Evolutionary conservation across 768 basidiomycete genomes (phyloP).

Genomic region (Suillus hirtellus): DNA sequence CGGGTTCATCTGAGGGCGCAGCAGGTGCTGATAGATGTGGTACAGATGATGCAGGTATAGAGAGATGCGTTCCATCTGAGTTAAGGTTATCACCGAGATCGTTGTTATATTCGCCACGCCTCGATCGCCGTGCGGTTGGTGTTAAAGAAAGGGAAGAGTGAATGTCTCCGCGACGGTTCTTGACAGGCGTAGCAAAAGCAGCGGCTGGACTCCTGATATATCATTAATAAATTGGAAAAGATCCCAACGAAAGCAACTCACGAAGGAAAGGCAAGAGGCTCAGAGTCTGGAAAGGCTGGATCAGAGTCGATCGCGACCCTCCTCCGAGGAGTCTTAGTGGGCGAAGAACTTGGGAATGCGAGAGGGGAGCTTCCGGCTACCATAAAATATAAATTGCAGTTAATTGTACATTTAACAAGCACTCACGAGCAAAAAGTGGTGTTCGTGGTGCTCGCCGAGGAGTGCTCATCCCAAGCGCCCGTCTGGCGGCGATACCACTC

Average conservation of each 20-base stretch:
- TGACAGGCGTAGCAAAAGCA: slow-evolving; percentile 55
- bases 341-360: slow-evolving; percentile 64
- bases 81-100: slow-evolving; percentile 45
- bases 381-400: slow-evolving; percentile 10
- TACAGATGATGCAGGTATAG: slow-evolving; percentile 57
- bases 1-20: slow-evolving; percentile 68
- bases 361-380: slow-evolving; percentile 60
- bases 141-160: slow-evolving; percentile 75
- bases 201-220: slow-evolving; percentile 49
- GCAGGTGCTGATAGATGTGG: slow-evolving; percentile 60
- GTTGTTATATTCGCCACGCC: slow-evolving; percentile 32
- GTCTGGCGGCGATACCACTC: slow-evolving; percentile 46
- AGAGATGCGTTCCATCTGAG: slow-evolving; percentile 60
- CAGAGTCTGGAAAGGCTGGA: slow-evolving; percentile 48
- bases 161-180: slow-evolving; percentile 84
- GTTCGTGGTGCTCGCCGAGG: slow-evolving; percentile 44
- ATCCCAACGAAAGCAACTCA: slow-evolving; percentile 32
- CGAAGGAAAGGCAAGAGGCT: slow-evolving; percentile 73
- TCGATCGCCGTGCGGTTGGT: slow-evolving; percentile 45
- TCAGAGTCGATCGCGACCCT: slow-evolving; percentile 37
- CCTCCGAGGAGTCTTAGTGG: slow-evolving; percentile 47
- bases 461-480: slow-evolving; percentile 56
- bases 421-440: slow-evolving; percentile 53
- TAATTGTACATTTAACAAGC: background rate
- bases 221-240: background rate